These are phyloP conservation scores for Calonectria hawksworthii DNA, from an alignment of 2,329 filamentous ascomycete genomes.

Conservation along the genomic window DNA sequence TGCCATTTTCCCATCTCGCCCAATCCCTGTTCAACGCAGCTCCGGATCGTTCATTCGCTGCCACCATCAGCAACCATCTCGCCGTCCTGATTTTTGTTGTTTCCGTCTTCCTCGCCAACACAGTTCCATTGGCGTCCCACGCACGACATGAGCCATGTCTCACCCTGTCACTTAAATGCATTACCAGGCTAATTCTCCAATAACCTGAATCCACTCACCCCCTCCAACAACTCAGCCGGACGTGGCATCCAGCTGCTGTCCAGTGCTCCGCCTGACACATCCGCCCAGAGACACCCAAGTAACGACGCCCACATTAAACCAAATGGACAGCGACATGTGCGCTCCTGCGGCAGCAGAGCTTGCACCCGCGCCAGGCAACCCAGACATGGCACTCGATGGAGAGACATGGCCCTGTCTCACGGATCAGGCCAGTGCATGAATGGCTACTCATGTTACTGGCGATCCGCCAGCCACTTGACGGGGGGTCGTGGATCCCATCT, in stretches of 20 bases:
- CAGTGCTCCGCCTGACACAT: slow-evolving; percentile 13
- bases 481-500: slow-evolving; percentile 38
- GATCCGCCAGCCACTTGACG: slow-evolving; percentile 42
- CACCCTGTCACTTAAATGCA: slow-evolving; percentile 16
- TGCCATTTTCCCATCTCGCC: neutral
- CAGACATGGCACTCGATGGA: neutral
- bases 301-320: neutral
- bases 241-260: neutral
- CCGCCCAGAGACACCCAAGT: slow-evolving; percentile 1
- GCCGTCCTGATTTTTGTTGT: slow-evolving; percentile 15
- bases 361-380: slow-evolving; percentile 1
- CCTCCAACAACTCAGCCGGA: neutral
- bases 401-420: slow-evolving; percentile 27
- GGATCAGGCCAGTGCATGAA: slow-evolving; percentile 27
- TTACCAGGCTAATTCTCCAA: slow-evolving; percentile 19
- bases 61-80: neutral
- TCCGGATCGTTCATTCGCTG: slow-evolving; percentile 12
- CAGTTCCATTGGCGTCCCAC: slow-evolving; percentile 17
- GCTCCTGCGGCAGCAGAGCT: neutral
- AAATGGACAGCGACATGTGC: neutral
- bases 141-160: slow-evolving; percentile 22
- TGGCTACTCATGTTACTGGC: slow-evolving; percentile 35
- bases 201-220: neutral
- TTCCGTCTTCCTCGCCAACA: slow-evolving; percentile 14
- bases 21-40: neutral